Base-by-base conservation (phyloP, 225 moss, liverwort and hornwort genomes). In the Physcomitrellopsis africana region DNA sequence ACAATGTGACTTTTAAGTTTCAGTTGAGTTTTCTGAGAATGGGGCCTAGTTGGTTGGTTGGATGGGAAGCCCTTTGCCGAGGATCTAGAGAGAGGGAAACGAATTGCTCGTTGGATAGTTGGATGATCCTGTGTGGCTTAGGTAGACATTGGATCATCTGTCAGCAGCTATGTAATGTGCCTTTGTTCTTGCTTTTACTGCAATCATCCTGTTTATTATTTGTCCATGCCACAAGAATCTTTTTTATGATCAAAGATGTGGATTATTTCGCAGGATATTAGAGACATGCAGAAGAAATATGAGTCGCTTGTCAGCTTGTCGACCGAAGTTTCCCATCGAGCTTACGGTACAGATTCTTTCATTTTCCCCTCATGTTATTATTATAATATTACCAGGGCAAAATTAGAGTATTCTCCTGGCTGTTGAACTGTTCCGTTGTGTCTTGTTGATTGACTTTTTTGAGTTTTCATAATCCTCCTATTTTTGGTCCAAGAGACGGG, bases 281-380 rank as follows among this genome's bases (percentile, higher is more conserved):
- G 66, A 72, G 76, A 83, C 48, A 78, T 90, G 80, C 83, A 85
- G 67, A 82, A 64, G 54, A 88, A 85, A 56, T 92, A 92, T 70
- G 90, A 90, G 66, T 83, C 88, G 16, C 86, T 92, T 29, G 83
- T 76, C 74, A 83, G 73, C 63, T 80, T 86, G 62, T 92, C 92
- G 19, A 80, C 90, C 5, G 61, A 85, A 60, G 92, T 92, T 49
- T 86, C 92, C 51, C 79, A 44, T 57, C 81, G 88, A 17, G 92
- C 92, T 79, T 53, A 73, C 60, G 92, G 92, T 92, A 81, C 9
- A 41, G 10, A 32, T 19, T 27, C 45, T 62, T 48, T 14, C 13
- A 11, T 32, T 73, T 23, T 55, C 19, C 6, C 27, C 45, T 74
- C 13, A 8, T 56, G 43, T 15, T 5, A 13, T 65, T 24, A 18